Conservation (phyloP, 1,139 yeast genomes). For the Candida anutae region DNA sequence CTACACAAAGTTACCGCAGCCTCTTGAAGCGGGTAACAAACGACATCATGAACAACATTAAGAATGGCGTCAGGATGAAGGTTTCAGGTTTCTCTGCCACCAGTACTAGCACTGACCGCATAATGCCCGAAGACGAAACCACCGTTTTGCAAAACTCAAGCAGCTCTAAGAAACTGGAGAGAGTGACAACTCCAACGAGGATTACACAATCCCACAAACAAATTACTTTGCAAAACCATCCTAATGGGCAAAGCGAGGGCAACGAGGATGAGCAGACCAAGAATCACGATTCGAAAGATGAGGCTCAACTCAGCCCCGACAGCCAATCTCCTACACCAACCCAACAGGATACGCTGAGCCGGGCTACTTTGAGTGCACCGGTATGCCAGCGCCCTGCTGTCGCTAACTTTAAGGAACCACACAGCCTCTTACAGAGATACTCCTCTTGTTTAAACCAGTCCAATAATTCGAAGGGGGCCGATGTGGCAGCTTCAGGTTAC, state of each 20-base stretch:
- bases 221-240: conserved; percentile 8
- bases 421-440: conserved; percentile 12
- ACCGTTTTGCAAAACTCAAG: conserved; percentile 12
- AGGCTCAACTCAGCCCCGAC: background rate
- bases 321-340: background rate
- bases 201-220: too few species aligned
- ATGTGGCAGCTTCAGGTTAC: conserved; percentile 77
- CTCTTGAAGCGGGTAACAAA: conserved; percentile 28
- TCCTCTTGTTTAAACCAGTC: conserved; percentile 18
- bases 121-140: conserved; percentile 11
- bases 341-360: background rate
- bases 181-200: conserved; percentile 5
- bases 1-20: conserved; percentile 32
- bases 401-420: conserved; percentile 2
- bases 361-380: background rate
- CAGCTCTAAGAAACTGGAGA: conserved; percentile 7
- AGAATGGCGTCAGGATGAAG: conserved; percentile 14
- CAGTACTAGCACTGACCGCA: conserved; percentile 24
- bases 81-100: conserved; percentile 17
- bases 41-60: conserved; percentile 23
- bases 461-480: conserved; percentile 41
- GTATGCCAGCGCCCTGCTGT: background rate
- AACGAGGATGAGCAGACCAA: conserved; percentile 6
- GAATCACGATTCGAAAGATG: conserved; percentile 1
- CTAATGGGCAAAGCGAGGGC: conserved; percentile 6